These are phyloP conservation scores for Aegilops umbellulata DNA, from an alignment of 176 grass and related monocot genomes.

Conservation along the genomic window DNA sequence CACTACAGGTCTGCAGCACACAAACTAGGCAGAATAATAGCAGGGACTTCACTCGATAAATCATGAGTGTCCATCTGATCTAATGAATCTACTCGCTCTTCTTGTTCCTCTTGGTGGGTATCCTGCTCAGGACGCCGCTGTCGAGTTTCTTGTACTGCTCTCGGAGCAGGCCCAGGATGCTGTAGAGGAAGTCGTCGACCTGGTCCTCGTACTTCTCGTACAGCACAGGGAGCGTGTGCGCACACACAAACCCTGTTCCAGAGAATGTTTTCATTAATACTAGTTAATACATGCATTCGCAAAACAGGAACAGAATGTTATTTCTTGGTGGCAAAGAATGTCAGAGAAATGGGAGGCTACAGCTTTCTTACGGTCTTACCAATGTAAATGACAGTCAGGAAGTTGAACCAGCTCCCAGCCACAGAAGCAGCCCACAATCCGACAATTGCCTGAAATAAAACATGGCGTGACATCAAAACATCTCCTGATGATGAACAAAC, in stretches of 20 bases:
- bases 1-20: not conserved
- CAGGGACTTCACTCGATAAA: not conserved
- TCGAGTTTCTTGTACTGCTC: constrained; percentile 69
- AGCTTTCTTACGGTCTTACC: constrained; percentile 39
- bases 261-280: not conserved
- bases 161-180: constrained; percentile 50
- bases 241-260: constrained; percentile 77
- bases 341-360: too few species aligned
- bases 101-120: constrained; percentile 60
- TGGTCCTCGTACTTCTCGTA: constrained; percentile 96
- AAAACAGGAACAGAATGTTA: not conserved
- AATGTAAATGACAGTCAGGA: constrained; percentile 83
- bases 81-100: constrained; percentile 60
- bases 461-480: not conserved
- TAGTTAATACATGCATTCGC: not conserved
- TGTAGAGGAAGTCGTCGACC: constrained; percentile 66
- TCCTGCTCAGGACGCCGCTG: constrained; percentile 63
- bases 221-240: constrained; percentile 74
- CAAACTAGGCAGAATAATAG: not conserved
- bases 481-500: not conserved
- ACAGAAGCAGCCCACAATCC: constrained; percentile 72
- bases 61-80: not conserved
- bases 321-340: not conserved
- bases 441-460: constrained; percentile 50
- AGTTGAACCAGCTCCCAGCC: constrained; percentile 88